Percentiles rank a stretch among this genome's conserved stretches.
These are phyloP conservation scores for Hemileccinum rubropunctum DNA, from an alignment of 768 basidiomycete species.

Conservation along the genomic window DNA sequence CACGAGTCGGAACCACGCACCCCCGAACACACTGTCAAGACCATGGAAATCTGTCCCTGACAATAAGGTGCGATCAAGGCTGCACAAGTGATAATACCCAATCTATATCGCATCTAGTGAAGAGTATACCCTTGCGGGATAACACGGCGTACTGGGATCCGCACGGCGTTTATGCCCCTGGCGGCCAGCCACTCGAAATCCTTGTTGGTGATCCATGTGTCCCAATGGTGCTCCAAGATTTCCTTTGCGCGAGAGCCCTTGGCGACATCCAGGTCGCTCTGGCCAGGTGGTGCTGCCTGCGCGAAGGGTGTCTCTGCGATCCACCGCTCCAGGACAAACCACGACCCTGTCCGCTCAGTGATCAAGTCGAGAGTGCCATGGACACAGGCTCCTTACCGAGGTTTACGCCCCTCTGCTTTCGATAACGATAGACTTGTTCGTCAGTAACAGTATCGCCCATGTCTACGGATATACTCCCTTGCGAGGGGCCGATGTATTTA, in stretches of 20 bases:
- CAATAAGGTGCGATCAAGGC: slow-evolving; percentile 55
- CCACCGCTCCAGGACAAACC: slow-evolving; percentile 82
- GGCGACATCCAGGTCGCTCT: slow-evolving; percentile 73
- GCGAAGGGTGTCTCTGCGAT: slow-evolving; percentile 60
- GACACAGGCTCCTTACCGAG: slow-evolving; percentile 47
- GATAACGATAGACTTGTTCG: slow-evolving; percentile 48
- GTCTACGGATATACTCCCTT: background rate
- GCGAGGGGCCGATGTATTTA: slow-evolving; percentile 6
- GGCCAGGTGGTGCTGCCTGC: slow-evolving; percentile 48
- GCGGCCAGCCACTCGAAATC: slow-evolving; percentile 57
- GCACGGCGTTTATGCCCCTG: slow-evolving; percentile 56
- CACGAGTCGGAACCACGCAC: slow-evolving; percentile 67
- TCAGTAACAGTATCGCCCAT: slow-evolving; percentile 6
- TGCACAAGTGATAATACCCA: slow-evolving; percentile 70
- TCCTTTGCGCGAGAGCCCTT: slow-evolving; percentile 45
- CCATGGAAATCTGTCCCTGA: slow-evolving; percentile 63
- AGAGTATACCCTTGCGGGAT: slow-evolving; percentile 15
- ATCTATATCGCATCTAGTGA: slow-evolving; percentile 42
- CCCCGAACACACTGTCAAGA: slow-evolving; percentile 46
- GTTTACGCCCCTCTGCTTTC: slow-evolving; percentile 80
- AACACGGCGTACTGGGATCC: slow-evolving; percentile 59
- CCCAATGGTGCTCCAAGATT: slow-evolving; percentile 46
- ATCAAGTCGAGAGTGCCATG: slow-evolving; percentile 5
- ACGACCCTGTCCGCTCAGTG: slow-evolving; percentile 48
- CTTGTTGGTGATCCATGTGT: slow-evolving; percentile 49